phyloP scores from a whole-genome alignment of 208 protist species.

The Crithidia fasciculata region DNA sequence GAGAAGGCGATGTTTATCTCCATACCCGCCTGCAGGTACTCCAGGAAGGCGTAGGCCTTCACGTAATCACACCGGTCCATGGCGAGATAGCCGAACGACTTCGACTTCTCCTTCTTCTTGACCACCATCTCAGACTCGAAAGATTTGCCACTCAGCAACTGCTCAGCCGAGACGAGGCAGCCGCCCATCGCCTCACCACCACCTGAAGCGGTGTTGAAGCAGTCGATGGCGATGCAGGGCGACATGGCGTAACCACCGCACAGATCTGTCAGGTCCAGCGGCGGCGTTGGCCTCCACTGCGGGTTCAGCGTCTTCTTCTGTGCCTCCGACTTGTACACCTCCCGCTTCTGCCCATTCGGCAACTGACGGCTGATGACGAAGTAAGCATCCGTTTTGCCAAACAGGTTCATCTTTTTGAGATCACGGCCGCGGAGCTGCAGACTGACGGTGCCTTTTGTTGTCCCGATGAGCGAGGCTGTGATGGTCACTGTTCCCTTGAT shows the following conservation, averaged over 20 bases:
- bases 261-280: constrained; percentile 35
- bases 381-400: constrained; percentile 43
- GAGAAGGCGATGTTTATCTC: constrained; percentile 72
- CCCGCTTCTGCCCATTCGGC: constrained; percentile 10
- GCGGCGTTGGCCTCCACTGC: constrained; percentile 37
- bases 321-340: constrained; percentile 39
- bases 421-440: constrained; percentile 27
- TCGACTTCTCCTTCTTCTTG: constrained; percentile 36
- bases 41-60: constrained; percentile 48
- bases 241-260: constrained; percentile 33
- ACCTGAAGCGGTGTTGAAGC: constrained; percentile 27
- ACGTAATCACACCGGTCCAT: constrained; percentile 26
- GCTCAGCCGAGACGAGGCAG: constrained; percentile 28
- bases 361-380: constrained; percentile 32
- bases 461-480: constrained; percentile 14
- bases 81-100: constrained; percentile 35
- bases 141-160: constrained; percentile 5
- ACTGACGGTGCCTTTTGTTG: constrained; percentile 15
- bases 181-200: constrained; percentile 29
- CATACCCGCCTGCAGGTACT: constrained; percentile 54
- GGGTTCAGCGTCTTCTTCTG: constrained; percentile 40
- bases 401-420: constrained; percentile 51
- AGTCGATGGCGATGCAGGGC: constrained; percentile 28
- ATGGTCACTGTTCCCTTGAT: constrained; percentile 36
- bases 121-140: constrained; percentile 27